Conservation (phyloP, 208 protist species). For the Trypanosoma melophagium region DNA sequence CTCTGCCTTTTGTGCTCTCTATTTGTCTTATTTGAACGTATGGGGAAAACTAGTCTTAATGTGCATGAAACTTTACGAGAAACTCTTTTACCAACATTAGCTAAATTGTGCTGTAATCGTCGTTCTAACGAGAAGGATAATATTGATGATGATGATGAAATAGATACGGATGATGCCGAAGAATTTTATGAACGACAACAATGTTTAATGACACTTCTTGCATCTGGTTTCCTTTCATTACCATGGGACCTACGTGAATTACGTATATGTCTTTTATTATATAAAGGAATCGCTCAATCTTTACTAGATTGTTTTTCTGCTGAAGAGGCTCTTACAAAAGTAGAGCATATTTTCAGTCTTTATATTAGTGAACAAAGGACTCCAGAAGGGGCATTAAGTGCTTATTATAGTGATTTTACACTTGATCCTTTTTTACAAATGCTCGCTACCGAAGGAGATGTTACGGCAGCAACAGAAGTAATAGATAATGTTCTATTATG, state of each 20-base stretch:
- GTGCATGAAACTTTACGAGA: slow-evolving; percentile 8
- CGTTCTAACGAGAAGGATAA: background rate
- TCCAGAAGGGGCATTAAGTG: slow-evolving; percentile 4
- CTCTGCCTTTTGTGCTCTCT: slow-evolving; percentile 27
- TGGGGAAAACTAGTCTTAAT: slow-evolving; percentile 26
- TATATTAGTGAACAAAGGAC: slow-evolving; percentile 2
- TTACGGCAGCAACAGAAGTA: slow-evolving; percentile 1
- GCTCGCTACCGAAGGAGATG: slow-evolving; percentile 14
- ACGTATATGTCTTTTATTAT: slow-evolving; percentile 15
- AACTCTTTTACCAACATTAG: slow-evolving; percentile 19
- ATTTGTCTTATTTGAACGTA: slow-evolving; percentile 21
- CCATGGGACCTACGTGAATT: slow-evolving; percentile 25
- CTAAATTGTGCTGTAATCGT: slow-evolving; percentile 11
- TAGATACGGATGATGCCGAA: background rate
- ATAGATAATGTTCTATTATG: slow-evolving; percentile 29
- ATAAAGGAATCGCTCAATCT: slow-evolving; percentile 3
- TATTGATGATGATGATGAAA: slow-evolving; percentile 1
- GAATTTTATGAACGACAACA: slow-evolving; percentile 26
- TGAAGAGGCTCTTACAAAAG: slow-evolving; percentile 15
- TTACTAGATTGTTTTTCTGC: slow-evolving; percentile 18
- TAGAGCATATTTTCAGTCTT: slow-evolving; percentile 12
- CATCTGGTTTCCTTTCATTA: slow-evolving; percentile 25
- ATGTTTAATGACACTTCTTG: slow-evolving; percentile 13
- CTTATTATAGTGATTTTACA: slow-evolving; percentile 1
- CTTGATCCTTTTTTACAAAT: slow-evolving; percentile 11